These are phyloP conservation scores for Graphilbum ipis-grandicollis DNA, from an alignment of 2,329 filamentous ascomycete genomes.

Conservation along the genomic window DNA sequence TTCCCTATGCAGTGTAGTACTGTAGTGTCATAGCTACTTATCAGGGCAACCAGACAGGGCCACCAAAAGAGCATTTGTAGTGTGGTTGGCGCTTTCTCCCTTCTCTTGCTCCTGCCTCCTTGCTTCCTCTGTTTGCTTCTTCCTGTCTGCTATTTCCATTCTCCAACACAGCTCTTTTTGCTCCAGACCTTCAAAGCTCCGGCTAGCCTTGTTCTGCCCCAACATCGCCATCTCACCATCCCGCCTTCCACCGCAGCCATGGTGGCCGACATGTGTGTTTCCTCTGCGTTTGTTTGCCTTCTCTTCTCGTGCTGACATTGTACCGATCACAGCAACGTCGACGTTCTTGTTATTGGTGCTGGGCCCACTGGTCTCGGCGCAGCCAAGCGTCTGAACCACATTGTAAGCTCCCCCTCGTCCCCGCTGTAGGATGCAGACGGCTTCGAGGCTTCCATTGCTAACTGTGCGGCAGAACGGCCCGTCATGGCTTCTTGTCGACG, in stretches of 20 bases:
- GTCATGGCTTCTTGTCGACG: conserved; percentile 93
- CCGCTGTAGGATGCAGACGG: neutral
- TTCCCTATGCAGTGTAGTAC: too few species aligned
- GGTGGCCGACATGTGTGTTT: neutral
- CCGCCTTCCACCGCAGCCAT: neutral
- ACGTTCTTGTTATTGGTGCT: conserved; percentile 95
- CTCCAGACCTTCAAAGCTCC: too few species aligned
- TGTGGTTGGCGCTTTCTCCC: too few species aligned
- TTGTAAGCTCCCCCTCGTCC: conserved; percentile 38
- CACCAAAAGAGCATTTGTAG: too few species aligned
- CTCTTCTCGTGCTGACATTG: neutral
- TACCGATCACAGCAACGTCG: conserved; percentile 51
- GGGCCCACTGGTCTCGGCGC: conserved; percentile 95
- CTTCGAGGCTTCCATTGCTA: neutral
- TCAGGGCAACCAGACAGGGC: too few species aligned
- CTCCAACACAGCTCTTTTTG: too few species aligned
- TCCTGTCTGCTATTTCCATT: too few species aligned
- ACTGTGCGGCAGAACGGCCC: conserved; percentile 50
- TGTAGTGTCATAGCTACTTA: too few species aligned
- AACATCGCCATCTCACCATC: too few species aligned
- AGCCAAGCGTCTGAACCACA: conserved; percentile 92
- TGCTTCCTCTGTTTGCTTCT: too few species aligned
- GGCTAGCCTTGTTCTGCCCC: too few species aligned
- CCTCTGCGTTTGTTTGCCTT: neutral
- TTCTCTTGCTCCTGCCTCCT: too few species aligned